These are phyloP conservation scores for Entomortierella parvispora DNA, from an alignment of 192 early-diverging fungal species.

Conservation along the genomic window DNA sequence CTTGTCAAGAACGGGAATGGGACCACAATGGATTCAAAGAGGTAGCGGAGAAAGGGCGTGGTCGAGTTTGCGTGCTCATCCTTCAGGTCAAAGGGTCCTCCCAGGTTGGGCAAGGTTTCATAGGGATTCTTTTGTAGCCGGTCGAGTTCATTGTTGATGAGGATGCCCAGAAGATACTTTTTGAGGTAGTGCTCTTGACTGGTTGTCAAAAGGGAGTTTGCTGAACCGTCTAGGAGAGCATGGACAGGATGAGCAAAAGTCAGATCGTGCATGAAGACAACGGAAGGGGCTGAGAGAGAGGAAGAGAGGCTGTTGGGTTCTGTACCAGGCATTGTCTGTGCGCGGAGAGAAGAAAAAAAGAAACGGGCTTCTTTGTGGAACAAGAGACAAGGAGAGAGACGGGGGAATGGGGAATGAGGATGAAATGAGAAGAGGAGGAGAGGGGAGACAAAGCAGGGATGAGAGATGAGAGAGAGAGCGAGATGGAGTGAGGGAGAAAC, in stretches of 20 bases:
- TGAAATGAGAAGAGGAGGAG: background rate
- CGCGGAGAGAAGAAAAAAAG: too few species aligned
- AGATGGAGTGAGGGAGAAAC: background rate
- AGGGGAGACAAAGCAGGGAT: background rate
- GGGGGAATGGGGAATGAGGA: background rate
- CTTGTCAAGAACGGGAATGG: slow-evolving; percentile 58
- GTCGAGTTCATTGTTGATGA: slow-evolving; percentile 53
- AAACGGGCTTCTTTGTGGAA: background rate
- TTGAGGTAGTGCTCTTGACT: slow-evolving; percentile 62
- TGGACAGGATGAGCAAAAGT: background rate
- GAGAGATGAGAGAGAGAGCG: background rate
- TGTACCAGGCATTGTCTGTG: too few species aligned
- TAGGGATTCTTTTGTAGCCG: slow-evolving; percentile 17
- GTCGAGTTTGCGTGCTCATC: slow-evolving; percentile 14
- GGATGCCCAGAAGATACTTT: slow-evolving; percentile 52
- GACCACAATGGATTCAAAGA: slow-evolving; percentile 50
- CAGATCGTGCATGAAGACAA: too few species aligned
- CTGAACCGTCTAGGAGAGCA: background rate
- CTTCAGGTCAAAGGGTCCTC: slow-evolving; percentile 13
- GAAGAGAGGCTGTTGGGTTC: background rate
- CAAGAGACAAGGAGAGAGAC: background rate
- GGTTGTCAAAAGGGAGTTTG: slow-evolving; percentile 11
- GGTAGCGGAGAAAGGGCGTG: slow-evolving; percentile 52
- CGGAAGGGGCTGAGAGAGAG: too few species aligned
- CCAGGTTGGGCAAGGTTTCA: slow-evolving; percentile 11